Base-by-base conservation (phyloP, 495 filamentous ascomycete species). In the Trichodelitschia bisporula region DNA sequence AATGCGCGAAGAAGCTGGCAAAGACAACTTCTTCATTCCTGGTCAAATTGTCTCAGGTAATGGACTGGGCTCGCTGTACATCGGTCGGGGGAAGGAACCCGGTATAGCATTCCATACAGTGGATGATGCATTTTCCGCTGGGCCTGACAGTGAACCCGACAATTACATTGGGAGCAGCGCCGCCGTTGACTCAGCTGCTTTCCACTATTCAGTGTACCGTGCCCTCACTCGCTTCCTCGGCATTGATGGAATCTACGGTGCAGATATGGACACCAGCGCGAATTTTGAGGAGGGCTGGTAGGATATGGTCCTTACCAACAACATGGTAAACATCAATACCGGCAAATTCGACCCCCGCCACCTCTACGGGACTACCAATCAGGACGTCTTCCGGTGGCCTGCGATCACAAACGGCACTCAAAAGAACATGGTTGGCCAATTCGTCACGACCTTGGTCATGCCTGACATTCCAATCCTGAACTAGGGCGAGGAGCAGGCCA, bases 381-480 rank as follows among this genome's bases (percentile, higher is more conserved):
- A 78, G 47, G 72, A 78, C 41, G 69, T 78, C 3, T 74, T 78
- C 45, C 61, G 72, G 5, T 78, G 72, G 72, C 72, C 72, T 4
- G 56, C 65, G 2, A 55, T 78, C 28, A 49, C 57, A n/a, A 54
- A 61, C 31, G 72, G 72, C 4, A 60, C 63, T 1, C 58, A 74
- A 41, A 59, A 66, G 30, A 57, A 62, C 45, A 48, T 76, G 3
- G 49, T 78, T 0, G 72, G 53, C 5, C 45, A 61, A 1, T 77
- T 72, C 35, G 62, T 78, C 35, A 68, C 61, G 0, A 72, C 67
- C 13, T 36, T 77, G 5, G 51, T 69, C 26, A 49, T 77, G 43
- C 72, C 72, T 0, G 72, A 72, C 3, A 66, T 71, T 18, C 72
- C 72, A 1, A 42, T 71, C 4, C 40, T 76, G 10, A 44, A 66